Evolutionary conservation across 305 asterid genomes (phyloP), one percentile per base, ranked within the genome.

Genomic region (Fraxinus baroniana): DNA sequence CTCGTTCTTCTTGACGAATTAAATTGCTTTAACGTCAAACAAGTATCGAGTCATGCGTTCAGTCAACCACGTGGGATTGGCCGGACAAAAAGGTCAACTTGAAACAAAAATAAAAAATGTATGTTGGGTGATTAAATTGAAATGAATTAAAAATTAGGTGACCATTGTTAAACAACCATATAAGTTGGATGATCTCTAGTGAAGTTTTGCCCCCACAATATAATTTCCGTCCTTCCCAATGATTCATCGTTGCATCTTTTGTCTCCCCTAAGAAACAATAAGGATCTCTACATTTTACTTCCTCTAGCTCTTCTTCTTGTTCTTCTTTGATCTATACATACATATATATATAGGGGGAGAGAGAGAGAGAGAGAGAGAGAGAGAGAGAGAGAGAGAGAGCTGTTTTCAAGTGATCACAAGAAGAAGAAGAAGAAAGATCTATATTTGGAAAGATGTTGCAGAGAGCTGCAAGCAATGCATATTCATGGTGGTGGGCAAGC

Each of bases 401-500:
- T 64, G 73, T 3, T 22, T 10, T 64, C 17, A 24, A 28, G 37
- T 68, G 74, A 30, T 4, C 22, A 17, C 62, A 49, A 49, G 62
- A 66, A 66, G 17, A 49, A 28, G 17, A 49, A 28, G 36, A 41
- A 68, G 35, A 30, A 7, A 64, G 77, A 77, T 28, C 78, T 41
- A n/a, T 52, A n/a, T 52, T 70, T 28, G 41, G 71, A 52, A 82
- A 55, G 82, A 94, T 94, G 99, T 87, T 95, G 88, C 98, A 94
- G 85, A 91, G 98, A 78, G 99, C 98, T 37, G 98, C 99, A 76
- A 95, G 91, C 89, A 95, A 91, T 86, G 98, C 99, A 5, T 94
- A 95, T 90, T 93, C 99, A 77, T 94, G 98, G 98, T 95, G 98
- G 99, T 93, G 96, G 97, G 98, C 99, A 0, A 91, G 97, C 92